Conservation (phyloP, 768 basidiomycete genomes). For the Sporobolomyces roseus region DNA sequence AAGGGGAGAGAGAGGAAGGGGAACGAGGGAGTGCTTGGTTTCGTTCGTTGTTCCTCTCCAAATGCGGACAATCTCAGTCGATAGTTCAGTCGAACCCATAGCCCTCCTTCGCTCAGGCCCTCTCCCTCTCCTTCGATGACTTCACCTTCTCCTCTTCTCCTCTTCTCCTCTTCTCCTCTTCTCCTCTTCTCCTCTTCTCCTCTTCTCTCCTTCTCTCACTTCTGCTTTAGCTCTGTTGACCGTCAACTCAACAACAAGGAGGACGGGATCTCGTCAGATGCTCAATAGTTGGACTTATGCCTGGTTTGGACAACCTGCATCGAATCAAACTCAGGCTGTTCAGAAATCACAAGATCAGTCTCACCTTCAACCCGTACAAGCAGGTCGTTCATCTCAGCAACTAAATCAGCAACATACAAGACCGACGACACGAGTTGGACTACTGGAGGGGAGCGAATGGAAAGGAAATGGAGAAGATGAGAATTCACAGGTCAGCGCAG, state of each 20-base stretch:
- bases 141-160: neutral
- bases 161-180: neutral
- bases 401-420: neutral
- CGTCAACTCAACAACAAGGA: neutral
- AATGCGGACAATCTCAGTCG: too few species aligned
- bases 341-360: too few species aligned
- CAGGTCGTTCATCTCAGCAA: neutral
- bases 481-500: neutral
- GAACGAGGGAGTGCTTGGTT: too few species aligned
- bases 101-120: too few species aligned
- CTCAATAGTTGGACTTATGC: constrained; percentile 2
- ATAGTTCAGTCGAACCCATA: too few species aligned
- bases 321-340: too few species aligned
- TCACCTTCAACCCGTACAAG: too few species aligned
- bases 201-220: neutral
- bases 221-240: neutral
- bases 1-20: too few species aligned
- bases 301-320: neutral
- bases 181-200: too few species aligned
- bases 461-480: too few species aligned
- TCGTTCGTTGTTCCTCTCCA: too few species aligned
- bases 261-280: neutral
- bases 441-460: neutral
- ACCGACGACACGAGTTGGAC: neutral
- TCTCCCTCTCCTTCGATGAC: too few species aligned